phyloP scores from a whole-genome alignment of 768 basidiomycete genomes.

The Chlorophyllum brunneum region DNA sequence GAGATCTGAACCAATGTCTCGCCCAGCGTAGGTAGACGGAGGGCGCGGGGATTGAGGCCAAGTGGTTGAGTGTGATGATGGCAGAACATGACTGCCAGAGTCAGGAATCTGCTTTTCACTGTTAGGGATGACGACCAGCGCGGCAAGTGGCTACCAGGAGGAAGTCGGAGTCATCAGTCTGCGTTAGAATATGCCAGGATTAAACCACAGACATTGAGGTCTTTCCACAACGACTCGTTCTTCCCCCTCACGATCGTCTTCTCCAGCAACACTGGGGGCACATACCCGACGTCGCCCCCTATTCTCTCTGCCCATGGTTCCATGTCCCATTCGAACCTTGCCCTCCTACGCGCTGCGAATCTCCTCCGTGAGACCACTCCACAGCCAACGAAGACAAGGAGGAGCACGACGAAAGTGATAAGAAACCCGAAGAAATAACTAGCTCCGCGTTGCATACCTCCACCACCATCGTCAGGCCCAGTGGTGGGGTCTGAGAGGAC shows the following conservation, averaged over 20 bases:
- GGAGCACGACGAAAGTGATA: constrained; percentile 42
- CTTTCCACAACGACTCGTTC: constrained; percentile 7
- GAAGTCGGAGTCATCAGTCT: neutral
- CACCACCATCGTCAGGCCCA: neutral
- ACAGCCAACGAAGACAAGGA: constrained; percentile 49
- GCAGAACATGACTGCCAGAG: neutral
- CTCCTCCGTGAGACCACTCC: constrained; percentile 45
- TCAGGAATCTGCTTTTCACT: neutral
- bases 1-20: neutral
- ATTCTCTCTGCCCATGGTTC: constrained; percentile 13
- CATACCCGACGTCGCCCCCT: constrained; percentile 4
- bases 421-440: constrained; percentile 52
- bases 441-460: constrained; percentile 26
- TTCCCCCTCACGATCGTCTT: neutral
- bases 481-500: neutral
- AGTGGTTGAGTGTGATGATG: neutral
- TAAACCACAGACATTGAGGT: constrained; percentile 5
- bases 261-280: constrained; percentile 3
- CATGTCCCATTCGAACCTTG: constrained; percentile 16
- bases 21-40: neutral
- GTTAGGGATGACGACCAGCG: neutral
- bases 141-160: constrained; percentile 4
- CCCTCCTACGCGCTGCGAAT: constrained; percentile 24
- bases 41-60: neutral
- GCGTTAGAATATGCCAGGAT: neutral